A percentile compares a stretch with the other conserved stretches of the same genome.
Conservation (phyloP, 495 filamentous ascomycete species). For the Penicillium steckii region DNA sequence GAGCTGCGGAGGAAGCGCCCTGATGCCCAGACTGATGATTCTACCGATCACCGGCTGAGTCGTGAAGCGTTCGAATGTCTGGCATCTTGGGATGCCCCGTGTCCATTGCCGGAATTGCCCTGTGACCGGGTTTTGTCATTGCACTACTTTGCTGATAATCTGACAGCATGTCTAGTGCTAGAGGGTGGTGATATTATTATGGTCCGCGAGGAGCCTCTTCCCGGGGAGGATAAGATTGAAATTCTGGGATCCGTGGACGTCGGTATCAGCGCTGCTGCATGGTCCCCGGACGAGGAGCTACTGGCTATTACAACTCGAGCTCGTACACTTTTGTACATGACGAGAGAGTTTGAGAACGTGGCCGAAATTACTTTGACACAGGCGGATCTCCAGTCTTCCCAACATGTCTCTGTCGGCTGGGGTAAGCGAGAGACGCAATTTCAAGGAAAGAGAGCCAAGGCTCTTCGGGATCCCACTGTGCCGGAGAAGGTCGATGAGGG, state of each 20-base stretch:
- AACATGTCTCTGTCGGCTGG: conserved; percentile 98
- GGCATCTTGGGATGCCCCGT: conserved; percentile 84
- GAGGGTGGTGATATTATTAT: conserved; percentile 87
- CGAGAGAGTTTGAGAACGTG: conserved; percentile 81
- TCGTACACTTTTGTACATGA: conserved; percentile 87
- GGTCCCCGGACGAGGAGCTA: conserved; percentile 95
- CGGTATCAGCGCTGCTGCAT: conserved; percentile 83
- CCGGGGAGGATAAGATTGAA: conserved; percentile 74
- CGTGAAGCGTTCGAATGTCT: conserved; percentile 51
- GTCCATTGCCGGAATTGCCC: conserved; percentile 63
- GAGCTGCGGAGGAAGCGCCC: conserved; percentile 55
- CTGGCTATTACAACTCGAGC: conserved; percentile 77
- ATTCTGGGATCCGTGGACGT: conserved; percentile 92
- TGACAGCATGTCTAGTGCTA: conserved; percentile 77
- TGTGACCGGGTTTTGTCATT: conserved; percentile 72
- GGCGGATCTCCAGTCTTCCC: conserved; percentile 82
- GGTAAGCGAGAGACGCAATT: conserved; percentile 98
- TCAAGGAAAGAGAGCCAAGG: conserved; percentile 87
- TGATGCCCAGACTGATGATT: conserved; percentile 36
- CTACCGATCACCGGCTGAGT: conserved; percentile 34
- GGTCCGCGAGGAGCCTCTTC: conserved; percentile 73
- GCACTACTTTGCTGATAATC: conserved; percentile 80
- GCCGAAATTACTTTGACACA: conserved; percentile 64
- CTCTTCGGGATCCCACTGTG: conserved; percentile 87
- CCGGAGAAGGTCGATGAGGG: conserved; percentile 92